Evolutionary conservation across 164 flowering plant genomes (phyloP).

Genomic region (Amborella trichopoda): DNA sequence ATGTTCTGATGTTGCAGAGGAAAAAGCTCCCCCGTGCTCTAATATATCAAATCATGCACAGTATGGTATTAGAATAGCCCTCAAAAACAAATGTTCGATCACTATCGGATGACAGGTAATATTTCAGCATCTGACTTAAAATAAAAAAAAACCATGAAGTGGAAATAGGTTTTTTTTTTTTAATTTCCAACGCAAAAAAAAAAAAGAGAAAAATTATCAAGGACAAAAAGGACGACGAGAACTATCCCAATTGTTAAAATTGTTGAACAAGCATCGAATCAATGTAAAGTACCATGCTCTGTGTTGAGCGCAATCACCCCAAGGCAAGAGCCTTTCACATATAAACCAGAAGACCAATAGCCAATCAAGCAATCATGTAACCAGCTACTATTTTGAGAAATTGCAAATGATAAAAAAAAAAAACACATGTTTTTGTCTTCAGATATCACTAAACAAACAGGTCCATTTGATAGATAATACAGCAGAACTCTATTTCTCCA

Average conservation of each 20-base stretch:
- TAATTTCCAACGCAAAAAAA: too few species aligned
- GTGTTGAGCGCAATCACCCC: conserved; percentile 95
- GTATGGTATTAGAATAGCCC: too few species aligned
- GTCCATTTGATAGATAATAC: too few species aligned
- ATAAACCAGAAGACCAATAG: too few species aligned
- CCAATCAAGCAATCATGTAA: too few species aligned
- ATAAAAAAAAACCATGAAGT: neutral
- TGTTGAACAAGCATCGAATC: conserved; percentile 80
- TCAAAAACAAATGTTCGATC: neutral
- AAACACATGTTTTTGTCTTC: too few species aligned
- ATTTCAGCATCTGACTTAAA: too few species aligned
- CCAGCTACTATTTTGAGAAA: too few species aligned
- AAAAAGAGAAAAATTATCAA: neutral
- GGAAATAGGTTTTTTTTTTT: too few species aligned
- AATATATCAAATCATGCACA: conserved; percentile 9
- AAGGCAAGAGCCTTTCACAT: conserved; percentile 90
- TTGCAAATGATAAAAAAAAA: too few species aligned
- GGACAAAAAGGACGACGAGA: neutral
- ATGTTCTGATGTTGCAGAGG: conserved; percentile 99
- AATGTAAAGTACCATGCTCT: conserved; percentile 98
- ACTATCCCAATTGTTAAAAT: conserved; percentile 91
- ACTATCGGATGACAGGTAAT: neutral
- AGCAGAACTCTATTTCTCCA: too few species aligned
- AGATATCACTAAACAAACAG: too few species aligned
- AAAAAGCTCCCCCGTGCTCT: conserved; percentile 99